Evolutionary conservation across 1,284 basidiomycete species (phyloP).

Genomic region (Trametes hirsuta): DNA sequence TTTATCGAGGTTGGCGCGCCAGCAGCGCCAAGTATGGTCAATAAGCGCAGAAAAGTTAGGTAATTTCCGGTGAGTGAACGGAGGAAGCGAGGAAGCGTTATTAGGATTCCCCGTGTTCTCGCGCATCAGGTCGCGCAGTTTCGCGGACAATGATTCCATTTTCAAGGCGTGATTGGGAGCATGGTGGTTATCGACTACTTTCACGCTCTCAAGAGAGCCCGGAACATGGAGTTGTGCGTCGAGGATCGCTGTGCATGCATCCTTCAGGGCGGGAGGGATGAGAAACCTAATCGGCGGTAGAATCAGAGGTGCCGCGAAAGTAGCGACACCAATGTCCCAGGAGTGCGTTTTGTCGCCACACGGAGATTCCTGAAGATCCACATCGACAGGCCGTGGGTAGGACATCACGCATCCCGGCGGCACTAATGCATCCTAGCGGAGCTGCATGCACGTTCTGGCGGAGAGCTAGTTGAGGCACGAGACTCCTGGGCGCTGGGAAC

Average conservation of each 20-base stretch:
- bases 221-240: no score
- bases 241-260: background rate
- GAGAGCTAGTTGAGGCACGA: slow-evolving; percentile 18
- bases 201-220: background rate
- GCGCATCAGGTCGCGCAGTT: no score
- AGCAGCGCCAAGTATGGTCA: background rate
- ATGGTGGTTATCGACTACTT: background rate
- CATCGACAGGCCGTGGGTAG: slow-evolving; percentile 17
- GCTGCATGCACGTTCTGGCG: slow-evolving; percentile 19
- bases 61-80: slow-evolving; percentile 21
- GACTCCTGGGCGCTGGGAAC: background rate
- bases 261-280: slow-evolving; percentile 7
- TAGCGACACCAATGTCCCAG: slow-evolving; percentile 9
- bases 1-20: no score
- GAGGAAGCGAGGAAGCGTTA: slow-evolving; percentile 15
- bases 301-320: slow-evolving; percentile 10
- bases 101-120: no score
- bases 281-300: slow-evolving; percentile 19
- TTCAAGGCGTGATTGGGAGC: background rate
- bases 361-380: slow-evolving; percentile 20
- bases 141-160: no score
- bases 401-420: background rate
- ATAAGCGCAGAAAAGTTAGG: slow-evolving; percentile 10
- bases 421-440: slow-evolving; percentile 1
- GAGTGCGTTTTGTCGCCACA: slow-evolving; percentile 7